These are phyloP conservation scores for Wickerhamiella spandovensis DNA, from an alignment of 805 yeast species.

Conservation along the genomic window DNA sequence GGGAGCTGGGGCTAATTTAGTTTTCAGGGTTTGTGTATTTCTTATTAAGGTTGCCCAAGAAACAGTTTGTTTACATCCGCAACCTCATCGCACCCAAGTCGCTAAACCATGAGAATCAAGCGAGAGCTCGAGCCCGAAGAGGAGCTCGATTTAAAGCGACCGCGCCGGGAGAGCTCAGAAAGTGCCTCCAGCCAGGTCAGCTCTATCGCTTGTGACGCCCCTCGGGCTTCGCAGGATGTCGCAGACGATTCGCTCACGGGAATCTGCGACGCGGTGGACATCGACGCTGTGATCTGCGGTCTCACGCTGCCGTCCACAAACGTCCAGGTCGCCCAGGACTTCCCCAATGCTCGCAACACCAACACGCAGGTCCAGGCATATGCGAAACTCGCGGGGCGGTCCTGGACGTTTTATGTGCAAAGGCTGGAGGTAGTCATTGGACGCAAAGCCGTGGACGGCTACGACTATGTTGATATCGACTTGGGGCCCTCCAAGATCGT, in stretches of 20 bases:
- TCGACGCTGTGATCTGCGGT: slow-evolving; percentile 42
- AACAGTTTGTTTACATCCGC: slow-evolving; percentile 7
- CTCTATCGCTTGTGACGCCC: not conserved
- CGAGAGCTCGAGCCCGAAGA: not conserved
- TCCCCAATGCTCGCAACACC: slow-evolving; percentile 58
- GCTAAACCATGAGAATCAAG: not conserved
- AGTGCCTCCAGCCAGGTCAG: not conserved
- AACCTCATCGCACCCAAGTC: not conserved
- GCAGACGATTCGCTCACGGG: not conserved
- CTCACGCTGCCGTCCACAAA: slow-evolving; percentile 55
- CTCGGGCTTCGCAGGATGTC: not conserved
- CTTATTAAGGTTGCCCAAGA: slow-evolving; percentile 1
- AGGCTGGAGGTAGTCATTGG: slow-evolving; percentile 66
- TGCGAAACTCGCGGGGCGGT: slow-evolving; percentile 84
- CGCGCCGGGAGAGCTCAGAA: not conserved
- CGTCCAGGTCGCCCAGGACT: slow-evolving; percentile 60
- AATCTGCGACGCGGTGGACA: slow-evolving; percentile 5
- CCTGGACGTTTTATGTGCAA: slow-evolving; percentile 92
- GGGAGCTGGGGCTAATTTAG: not conserved
- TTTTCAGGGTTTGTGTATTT: not conserved
- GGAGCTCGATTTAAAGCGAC: not conserved
- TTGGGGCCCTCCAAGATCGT: slow-evolving; percentile 97
- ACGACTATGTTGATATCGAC: slow-evolving; percentile 52
- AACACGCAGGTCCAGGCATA: slow-evolving; percentile 85
- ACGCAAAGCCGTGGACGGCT: slow-evolving; percentile 45